Evolutionary conservation across 2,329 filamentous ascomycete genomes (phyloP), one percentile per base, ranked within the genome.

Genomic region (Herpotrichia juniperi): DNA sequence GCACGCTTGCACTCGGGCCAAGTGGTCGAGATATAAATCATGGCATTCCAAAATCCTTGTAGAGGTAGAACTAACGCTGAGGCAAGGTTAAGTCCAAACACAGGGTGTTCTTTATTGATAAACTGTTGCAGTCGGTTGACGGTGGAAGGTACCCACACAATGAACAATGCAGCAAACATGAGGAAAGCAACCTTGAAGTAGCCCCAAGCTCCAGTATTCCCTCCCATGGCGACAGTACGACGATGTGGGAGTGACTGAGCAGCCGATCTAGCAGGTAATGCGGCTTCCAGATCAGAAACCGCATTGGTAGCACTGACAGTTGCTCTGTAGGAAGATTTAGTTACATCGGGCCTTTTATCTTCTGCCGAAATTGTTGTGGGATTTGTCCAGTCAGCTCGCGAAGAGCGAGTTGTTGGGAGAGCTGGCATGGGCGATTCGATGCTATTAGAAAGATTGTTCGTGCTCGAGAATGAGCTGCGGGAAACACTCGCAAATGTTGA

Each of bases 1-100:
- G 63, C 64, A 14, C 61, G 59, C 26, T 57, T 65, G 32, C 62
- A 68, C 34, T 71, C 69, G 0, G 54, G 32, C 55, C 66, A 67
- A 0, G 66, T 67, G 0, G 67, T 69, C 16, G 62, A 67, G 4
- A 85, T 74, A 72, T 94, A 96, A 59, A 96, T 91, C 51, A 89
- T 72, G 16, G 87, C 84, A 69, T 96, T 96, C 90, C 90, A 94
- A 64, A 93, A 89, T 0, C 91, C 91, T 68, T 96, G 91, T 0
- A 92, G 80, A 0, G 91, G 90, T 8, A 96, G 80, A 1, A 94
- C 90, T 34, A 91, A 81, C 0, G 88, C 86, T 19, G 88, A 87
- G 58, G 87, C 83, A 58, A 88, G 85, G 62, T 90, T 86, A 21
- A 94, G 81, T 0, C 80, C 76, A 24, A 86, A 80, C 7, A 78